These are phyloP conservation scores for Sarcodon aspratus DNA, from an alignment of 768 basidiomycete species.

Conservation along the genomic window DNA sequence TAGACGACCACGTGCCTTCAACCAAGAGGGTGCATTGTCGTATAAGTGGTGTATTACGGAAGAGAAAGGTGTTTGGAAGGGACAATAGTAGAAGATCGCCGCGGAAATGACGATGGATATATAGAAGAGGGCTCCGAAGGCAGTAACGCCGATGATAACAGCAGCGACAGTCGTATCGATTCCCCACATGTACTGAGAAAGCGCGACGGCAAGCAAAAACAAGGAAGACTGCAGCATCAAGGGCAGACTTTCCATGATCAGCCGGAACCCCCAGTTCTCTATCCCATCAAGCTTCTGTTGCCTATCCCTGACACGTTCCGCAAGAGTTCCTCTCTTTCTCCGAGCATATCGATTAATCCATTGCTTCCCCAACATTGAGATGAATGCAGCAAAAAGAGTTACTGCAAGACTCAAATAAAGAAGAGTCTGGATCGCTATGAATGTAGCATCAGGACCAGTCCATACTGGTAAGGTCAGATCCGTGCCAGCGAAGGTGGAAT, in stretches of 20 bases:
- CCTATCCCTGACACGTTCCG: slow-evolving; percentile 7
- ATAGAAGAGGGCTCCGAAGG: slow-evolving; percentile 9
- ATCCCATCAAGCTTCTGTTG: slow-evolving; percentile 12
- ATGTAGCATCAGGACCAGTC: slow-evolving; percentile 13
- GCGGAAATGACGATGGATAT: slow-evolving; percentile 9
- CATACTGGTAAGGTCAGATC: background rate
- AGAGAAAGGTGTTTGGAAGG: slow-evolving; percentile 11
- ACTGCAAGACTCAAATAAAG: slow-evolving; percentile 27
- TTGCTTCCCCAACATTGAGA: slow-evolving; percentile 35
- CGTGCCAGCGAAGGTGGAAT: slow-evolving; percentile 4
- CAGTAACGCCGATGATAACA: slow-evolving; percentile 4
- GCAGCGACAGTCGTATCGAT: slow-evolving; percentile 4
- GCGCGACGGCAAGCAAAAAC: slow-evolving; percentile 9
- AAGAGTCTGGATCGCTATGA: slow-evolving; percentile 26
- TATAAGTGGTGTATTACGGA: slow-evolving; percentile 3
- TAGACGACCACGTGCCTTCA: background rate
- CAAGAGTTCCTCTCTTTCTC: slow-evolving; percentile 3
- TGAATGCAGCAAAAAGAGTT: slow-evolving; percentile 30
- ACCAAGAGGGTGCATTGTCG: background rate
- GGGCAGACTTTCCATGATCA: slow-evolving; percentile 7
- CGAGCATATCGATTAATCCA: slow-evolving; percentile 22
- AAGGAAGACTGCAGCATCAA: slow-evolving; percentile 12
- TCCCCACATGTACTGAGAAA: slow-evolving; percentile 7
- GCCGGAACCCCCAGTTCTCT: slow-evolving; percentile 8
- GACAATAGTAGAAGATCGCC: slow-evolving; percentile 5